Evolutionary conservation across 2,329 filamentous ascomycete genomes (phyloP).

Genomic region (Passalora sequoiae): DNA sequence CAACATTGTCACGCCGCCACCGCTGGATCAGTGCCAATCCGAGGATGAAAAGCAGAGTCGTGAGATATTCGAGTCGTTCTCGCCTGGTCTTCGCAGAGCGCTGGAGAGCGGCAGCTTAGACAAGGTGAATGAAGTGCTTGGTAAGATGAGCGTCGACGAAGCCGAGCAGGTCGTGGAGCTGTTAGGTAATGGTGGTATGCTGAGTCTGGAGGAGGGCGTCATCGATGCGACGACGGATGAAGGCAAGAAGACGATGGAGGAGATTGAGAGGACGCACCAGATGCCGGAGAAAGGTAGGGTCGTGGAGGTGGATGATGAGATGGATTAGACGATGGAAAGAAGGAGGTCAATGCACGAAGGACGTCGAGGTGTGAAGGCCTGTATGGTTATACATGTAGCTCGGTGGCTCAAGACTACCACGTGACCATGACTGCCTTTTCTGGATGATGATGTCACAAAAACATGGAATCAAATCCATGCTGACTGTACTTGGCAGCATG

Average conservation of each 20-base stretch:
- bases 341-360: too few relatives aligned
- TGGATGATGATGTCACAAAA: too few relatives aligned
- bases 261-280: constrained; percentile 66
- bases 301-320: constrained; percentile 39
- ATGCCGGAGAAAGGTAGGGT: constrained; percentile 58
- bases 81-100: constrained; percentile 72
- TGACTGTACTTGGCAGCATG: too few relatives aligned
- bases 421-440: too few relatives aligned
- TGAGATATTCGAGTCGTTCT: constrained; percentile 76
- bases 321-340: too few relatives aligned
- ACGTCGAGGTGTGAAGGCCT: too few relatives aligned
- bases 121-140: constrained; percentile 79
- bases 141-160: constrained; percentile 81
- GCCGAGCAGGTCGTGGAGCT: constrained; percentile 80
- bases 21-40: constrained; percentile 62
- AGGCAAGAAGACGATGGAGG: constrained; percentile 34
- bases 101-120: constrained; percentile 86
- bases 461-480: too few relatives aligned
- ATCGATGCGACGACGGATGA: constrained; percentile 69
- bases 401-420: too few relatives aligned
- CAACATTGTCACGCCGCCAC: constrained; percentile 82
- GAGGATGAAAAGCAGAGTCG: constrained; percentile 59
- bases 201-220: constrained; percentile 87
- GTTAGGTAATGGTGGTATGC: constrained; percentile 75
- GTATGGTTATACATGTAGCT: too few relatives aligned